These are phyloP conservation scores for Macrocybe gigantea DNA, from an alignment of 768 basidiomycete genomes.

Conservation along the genomic window DNA sequence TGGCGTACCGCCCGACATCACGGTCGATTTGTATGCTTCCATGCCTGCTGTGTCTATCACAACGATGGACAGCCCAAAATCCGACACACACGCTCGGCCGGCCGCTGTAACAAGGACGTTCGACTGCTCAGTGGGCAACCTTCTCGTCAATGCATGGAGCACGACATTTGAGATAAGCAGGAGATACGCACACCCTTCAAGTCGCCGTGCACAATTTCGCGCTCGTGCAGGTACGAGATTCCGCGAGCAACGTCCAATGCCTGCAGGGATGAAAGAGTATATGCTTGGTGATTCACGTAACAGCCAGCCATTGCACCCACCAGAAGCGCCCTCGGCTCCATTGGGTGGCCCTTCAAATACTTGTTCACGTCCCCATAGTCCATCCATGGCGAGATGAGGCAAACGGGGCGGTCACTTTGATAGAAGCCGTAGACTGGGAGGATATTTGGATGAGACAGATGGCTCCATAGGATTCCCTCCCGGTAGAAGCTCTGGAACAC, in stretches of 20 bases:
- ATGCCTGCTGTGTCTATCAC: too few species aligned
- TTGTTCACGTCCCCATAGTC: constrained; percentile 5
- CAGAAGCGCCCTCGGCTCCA: not conserved
- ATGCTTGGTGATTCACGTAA: not conserved
- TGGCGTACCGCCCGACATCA: constrained; percentile 15
- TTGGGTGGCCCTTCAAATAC: not conserved
- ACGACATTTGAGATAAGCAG: not conserved
- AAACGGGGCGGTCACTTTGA: not conserved
- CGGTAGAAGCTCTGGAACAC: too few species aligned
- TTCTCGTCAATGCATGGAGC: not conserved
- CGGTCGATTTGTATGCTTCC: too few species aligned
- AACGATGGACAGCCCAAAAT: not conserved
- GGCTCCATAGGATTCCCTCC: not conserved
- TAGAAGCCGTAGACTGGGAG: not conserved
- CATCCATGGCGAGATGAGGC: constrained; percentile 12
- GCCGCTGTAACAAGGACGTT: not conserved
- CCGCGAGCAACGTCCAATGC: not conserved
- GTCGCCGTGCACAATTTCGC: not conserved
- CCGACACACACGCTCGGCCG: not conserved
- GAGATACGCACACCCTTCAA: not conserved
- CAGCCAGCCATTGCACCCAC: not conserved
- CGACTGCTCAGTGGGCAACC: not conserved
- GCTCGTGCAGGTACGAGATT: not conserved
- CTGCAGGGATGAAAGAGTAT: not conserved
- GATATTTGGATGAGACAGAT: not conserved